Percentiles rank a stretch among this genome's conserved stretches.
These are phyloP conservation scores for Lonicera japonica DNA, from an alignment of 129 eudicot species.

Conservation along the genomic window DNA sequence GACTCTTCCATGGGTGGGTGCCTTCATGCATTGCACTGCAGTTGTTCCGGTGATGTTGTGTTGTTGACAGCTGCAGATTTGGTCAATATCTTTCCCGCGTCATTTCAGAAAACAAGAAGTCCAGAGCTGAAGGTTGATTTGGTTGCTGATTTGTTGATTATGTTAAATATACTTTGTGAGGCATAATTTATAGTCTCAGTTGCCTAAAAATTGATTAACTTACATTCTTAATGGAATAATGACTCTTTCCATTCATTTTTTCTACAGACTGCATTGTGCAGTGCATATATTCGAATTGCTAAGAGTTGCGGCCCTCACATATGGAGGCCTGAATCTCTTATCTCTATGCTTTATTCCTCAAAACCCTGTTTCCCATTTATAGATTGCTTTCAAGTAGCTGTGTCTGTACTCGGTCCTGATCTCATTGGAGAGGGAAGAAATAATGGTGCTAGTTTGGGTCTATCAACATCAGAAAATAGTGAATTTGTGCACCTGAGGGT, in stretches of 20 bases:
- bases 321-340: conserved; percentile 85
- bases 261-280: conserved; percentile 69
- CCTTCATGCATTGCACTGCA: conserved; percentile 64
- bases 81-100: conserved; percentile 48
- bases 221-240: conserved; percentile 7
- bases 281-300: conserved; percentile 67
- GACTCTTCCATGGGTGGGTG: conserved; percentile 83
- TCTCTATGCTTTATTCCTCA: conserved; percentile 49
- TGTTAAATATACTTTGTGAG: conserved; percentile 7
- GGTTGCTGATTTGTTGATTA: conserved; percentile 2
- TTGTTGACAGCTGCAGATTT: conserved; percentile 73
- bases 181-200: conserved; percentile 7
- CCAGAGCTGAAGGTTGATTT: conserved; percentile 66
- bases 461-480: conserved; percentile 12
- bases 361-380: conserved; percentile 38
- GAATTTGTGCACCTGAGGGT: conserved; percentile 27
- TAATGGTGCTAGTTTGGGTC: conserved; percentile 16
- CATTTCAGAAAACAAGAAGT: conserved; percentile 64
- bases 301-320: conserved; percentile 62
- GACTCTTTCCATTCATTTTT: conserved; percentile 2
- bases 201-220: conserved; percentile 7
- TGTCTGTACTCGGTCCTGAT: conserved; percentile 57
- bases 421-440: conserved; percentile 30
- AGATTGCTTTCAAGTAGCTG: conserved; percentile 72
- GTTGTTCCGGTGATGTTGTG: conserved; percentile 61